Evolutionary conservation across 2,329 filamentous ascomycete species (phyloP).

Genomic region (Trichothecium roseum): DNA sequence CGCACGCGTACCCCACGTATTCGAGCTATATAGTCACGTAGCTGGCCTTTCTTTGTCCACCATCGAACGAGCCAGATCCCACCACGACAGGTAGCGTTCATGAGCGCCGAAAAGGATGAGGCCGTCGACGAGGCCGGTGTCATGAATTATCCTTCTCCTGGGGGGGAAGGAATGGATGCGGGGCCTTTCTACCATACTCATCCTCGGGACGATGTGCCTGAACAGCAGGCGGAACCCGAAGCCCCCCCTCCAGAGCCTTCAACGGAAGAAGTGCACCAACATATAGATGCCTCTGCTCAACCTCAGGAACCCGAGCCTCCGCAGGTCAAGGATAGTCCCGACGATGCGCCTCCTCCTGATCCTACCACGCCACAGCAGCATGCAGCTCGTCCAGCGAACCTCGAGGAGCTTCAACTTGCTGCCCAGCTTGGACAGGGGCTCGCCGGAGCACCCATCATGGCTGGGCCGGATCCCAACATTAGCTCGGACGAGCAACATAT

Average conservation of each 20-base stretch:
- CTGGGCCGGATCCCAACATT: constrained; percentile 31
- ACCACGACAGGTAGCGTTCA: constrained; percentile 7
- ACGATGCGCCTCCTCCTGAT: constrained; percentile 20
- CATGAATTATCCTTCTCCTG: constrained; percentile 35
- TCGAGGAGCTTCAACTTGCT: constrained; percentile 47
- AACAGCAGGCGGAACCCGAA: constrained; percentile 16
- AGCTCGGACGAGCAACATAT: constrained; percentile 25
- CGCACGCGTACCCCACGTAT: too few relatives aligned
- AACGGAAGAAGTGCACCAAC: constrained; percentile 1
- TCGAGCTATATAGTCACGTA: too few relatives aligned
- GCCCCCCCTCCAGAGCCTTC: constrained; percentile 3
- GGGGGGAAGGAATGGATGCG: constrained; percentile 30
- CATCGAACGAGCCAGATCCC: too few relatives aligned
- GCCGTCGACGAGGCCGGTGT: constrained; percentile 23
- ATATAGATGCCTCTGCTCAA: constrained; percentile 10
- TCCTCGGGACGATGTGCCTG: constrained; percentile 19
- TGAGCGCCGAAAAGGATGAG: constrained; percentile 23
- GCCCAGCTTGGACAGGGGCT: constrained; percentile 47
- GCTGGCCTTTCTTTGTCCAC: too few relatives aligned
- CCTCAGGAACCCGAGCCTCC: constrained; percentile 18
- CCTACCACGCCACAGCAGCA: constrained; percentile 22
- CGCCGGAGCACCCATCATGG: constrained; percentile 35
- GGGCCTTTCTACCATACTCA: constrained; percentile 33
- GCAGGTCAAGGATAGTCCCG: constrained; percentile 18
- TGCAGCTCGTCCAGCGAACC: constrained; percentile 30